Evolutionary conservation across 495 filamentous ascomycete genomes (phyloP).

Genomic region (Aspergillus nidulans): DNA sequence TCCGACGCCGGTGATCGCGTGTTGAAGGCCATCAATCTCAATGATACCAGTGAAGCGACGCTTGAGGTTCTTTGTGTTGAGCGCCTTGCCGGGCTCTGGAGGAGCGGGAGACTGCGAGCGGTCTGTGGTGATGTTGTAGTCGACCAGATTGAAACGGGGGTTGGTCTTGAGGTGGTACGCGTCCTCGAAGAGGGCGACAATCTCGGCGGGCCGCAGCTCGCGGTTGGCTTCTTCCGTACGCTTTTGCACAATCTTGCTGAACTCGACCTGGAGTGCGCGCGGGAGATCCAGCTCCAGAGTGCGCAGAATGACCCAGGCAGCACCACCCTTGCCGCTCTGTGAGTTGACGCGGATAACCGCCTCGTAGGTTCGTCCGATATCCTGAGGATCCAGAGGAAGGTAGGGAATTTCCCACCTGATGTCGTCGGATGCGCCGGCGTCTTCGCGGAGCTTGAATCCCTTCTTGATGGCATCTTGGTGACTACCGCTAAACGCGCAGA

Average conservation of each 20-base stretch:
- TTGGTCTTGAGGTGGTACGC: constrained; percentile 78
- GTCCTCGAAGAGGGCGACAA: constrained; percentile 77
- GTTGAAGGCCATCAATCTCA: constrained; percentile 75
- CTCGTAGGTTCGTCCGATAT: constrained; percentile 95
- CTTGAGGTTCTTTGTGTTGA: constrained; percentile 70
- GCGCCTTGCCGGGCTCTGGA: constrained; percentile 60
- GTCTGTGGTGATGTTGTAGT: constrained; percentile 88
- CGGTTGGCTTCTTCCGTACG: constrained; percentile 68
- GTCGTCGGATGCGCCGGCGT: constrained; percentile 52
- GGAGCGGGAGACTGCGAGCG: constrained; percentile 74
- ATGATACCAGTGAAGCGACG: constrained; percentile 86
- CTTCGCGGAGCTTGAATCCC: constrained; percentile 74
- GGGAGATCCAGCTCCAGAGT: constrained; percentile 88
- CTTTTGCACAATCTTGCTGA: constrained; percentile 80
- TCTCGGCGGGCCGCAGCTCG: constrained; percentile 79
- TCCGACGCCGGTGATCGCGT: constrained; percentile 72
- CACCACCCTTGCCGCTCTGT: constrained; percentile 91
- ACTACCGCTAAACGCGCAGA: constrained; percentile 83
- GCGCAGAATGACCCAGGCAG: constrained; percentile 89
- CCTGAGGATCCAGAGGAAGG: constrained; percentile 85
- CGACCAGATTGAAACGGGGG: constrained; percentile 80
- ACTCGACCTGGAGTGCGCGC: constrained; percentile 87
- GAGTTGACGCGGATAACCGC: constrained; percentile 97
- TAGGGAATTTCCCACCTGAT: constrained; percentile 75
- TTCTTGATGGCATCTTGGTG: constrained; percentile 99